phyloP scores from a whole-genome alignment of 179 eudicot genomes.

The Spinacia oleracea region DNA sequence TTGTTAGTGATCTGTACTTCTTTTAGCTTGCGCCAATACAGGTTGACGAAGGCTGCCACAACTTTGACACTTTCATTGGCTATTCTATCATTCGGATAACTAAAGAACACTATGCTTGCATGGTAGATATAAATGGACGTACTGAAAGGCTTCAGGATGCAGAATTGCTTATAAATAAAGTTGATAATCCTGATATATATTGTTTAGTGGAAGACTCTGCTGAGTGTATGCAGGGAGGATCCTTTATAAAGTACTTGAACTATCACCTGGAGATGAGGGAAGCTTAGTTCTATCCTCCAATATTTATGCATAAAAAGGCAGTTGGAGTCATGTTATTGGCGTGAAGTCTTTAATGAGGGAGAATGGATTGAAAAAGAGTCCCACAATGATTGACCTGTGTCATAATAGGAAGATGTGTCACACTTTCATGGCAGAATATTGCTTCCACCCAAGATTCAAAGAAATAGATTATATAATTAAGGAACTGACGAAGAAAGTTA shows the following conservation, averaged over 20 bases:
- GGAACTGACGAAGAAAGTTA: constrained; percentile 33
- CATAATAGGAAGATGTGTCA: constrained; percentile 39
- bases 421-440: constrained; percentile 42
- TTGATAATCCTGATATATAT: constrained; percentile 38
- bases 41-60: constrained; percentile 42
- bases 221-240: constrained; percentile 40
- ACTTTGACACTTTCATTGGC: constrained; percentile 28
- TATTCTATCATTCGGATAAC: constrained; percentile 25
- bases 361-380: constrained; percentile 35
- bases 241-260: constrained; percentile 30
- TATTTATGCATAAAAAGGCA: constrained; percentile 43
- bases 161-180: constrained; percentile 32
- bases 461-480: constrained; percentile 31
- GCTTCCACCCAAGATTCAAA: constrained; percentile 30
- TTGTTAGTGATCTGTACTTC: constrained; percentile 38
- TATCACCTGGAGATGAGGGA: constrained; percentile 45
- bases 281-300: constrained; percentile 39
- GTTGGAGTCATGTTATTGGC: constrained; percentile 38
- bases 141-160: constrained; percentile 46
- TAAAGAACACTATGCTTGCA: constrained; percentile 44
- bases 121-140: constrained; percentile 47
- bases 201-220: constrained; percentile 45
- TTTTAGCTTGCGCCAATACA: constrained; percentile 39
- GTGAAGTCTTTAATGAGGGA: constrained; percentile 39
- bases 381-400: constrained; percentile 49